phyloP scores from a whole-genome alignment of 1,284 basidiomycete genomes.

The Apiotrichum gracile region DNA sequence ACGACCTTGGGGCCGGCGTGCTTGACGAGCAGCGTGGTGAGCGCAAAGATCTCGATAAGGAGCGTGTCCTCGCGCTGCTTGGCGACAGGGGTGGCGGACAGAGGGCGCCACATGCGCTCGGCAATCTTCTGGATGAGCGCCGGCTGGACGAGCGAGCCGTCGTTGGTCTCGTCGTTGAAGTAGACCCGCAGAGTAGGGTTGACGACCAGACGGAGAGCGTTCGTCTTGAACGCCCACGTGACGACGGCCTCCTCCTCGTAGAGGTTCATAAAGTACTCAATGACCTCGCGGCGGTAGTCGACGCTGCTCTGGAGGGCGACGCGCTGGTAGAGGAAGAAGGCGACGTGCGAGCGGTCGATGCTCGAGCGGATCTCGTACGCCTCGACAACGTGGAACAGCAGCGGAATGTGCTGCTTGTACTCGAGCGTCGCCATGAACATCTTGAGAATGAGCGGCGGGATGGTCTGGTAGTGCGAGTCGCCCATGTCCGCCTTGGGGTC shows the following conservation, averaged over 20 bases:
- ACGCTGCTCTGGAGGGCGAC: conserved; percentile 57
- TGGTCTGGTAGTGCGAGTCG: conserved; percentile 55
- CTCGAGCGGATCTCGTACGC: conserved; percentile 75
- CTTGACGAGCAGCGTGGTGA: conserved; percentile 86
- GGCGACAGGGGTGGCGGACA: conserved; percentile 23
- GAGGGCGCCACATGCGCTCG: conserved; percentile 42
- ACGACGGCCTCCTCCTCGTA: conserved; percentile 61
- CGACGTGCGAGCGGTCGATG: conserved; percentile 74
- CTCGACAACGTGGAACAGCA: conserved; percentile 81
- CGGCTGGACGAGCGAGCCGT: conserved; percentile 34
- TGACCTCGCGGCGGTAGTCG: conserved; percentile 72
- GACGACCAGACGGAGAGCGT: conserved; percentile 78
- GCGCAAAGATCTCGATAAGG: conserved; percentile 82
- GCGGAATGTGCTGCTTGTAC: conserved; percentile 70
- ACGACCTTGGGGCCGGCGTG: conserved; percentile 70
- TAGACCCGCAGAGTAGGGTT: conserved; percentile 83
- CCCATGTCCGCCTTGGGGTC: conserved; percentile 39
- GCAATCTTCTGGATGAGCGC: conserved; percentile 32
- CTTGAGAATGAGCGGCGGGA: conserved; percentile 64
- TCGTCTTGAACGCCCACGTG: conserved; percentile 74
- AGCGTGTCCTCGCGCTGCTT: conserved; percentile 51
- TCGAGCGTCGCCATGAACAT: conserved; percentile 64
- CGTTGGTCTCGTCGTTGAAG: conserved; percentile 49
- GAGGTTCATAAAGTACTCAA: conserved; percentile 79
- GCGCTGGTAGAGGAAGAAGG: conserved; percentile 82